Base-by-base conservation (phyloP, 2,329 filamentous ascomycete species). In the Ophiostoma quercus region DNA sequence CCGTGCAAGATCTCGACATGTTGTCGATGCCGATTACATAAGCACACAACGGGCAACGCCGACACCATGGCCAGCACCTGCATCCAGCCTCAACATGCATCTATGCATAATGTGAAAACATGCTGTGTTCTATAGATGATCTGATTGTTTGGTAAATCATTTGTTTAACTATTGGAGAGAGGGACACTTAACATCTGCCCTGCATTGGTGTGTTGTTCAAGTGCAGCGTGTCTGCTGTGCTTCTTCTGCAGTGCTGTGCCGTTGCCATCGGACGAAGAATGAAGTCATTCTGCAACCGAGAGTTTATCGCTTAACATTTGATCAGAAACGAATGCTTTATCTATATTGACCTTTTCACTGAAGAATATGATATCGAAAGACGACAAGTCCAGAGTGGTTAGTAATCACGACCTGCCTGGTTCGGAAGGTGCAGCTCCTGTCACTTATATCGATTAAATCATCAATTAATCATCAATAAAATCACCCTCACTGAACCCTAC, bases 121-220 rank as follows among this genome's bases (percentile, higher is more conserved):
- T 47, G 43, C 43, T 47, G 43, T 47, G 43, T n/a, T n/a, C 7
- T 19, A n/a, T 47, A n/a, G 16, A 47, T 47, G 6, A 19, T n/a
- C 43, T 47, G 16, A 47, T 47, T 19, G 43, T n/a, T n/a, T 2
- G 6, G 2, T n/a, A 1, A 41, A 41, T 12, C 12, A 34, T 34
- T 34, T 34, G 34, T 34, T 34, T 3, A 34, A 5, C 6, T 34
- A 34, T 34, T 34, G 2, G 8, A 34, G 5, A 34, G 34, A 34
- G 34, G 5, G 5, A 34, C 34, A 34, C 34, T 34, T 34, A 3
- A 34, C 34, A 14, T 16, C 7, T 57, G 51, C n/a, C 51, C 22
- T 57, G 51, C 51, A 57, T 57, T 57, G 51, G 51, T 57, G 51
- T 57, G 51, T 57, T 57, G 51, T 25, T 29, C n/a, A 57, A 29